Evolutionary conservation across 352 stramenopile species (phyloP).

Genomic region (Pythium rishiriense): DNA sequence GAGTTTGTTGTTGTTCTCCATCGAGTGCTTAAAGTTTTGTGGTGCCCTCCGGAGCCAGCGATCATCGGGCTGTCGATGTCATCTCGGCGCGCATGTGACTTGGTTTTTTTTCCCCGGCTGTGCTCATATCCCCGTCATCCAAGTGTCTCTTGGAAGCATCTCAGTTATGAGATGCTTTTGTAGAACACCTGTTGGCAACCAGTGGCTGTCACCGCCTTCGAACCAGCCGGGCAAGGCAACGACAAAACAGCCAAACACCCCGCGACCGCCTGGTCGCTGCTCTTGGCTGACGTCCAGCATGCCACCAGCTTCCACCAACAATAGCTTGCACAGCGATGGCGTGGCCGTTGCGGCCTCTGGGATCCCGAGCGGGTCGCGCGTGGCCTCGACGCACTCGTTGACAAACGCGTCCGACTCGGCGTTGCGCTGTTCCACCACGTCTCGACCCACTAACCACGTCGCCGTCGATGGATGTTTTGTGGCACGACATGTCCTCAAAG

Average conservation of each 20-base stretch:
- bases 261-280: too few relatives aligned
- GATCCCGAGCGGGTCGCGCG: not conserved
- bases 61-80: too few relatives aligned
- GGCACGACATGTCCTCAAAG: constrained; percentile 33
- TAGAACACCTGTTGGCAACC: too few relatives aligned
- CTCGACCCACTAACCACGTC: not conserved
- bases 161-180: too few relatives aligned
- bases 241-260: not conserved
- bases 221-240: not conserved
- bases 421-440: not conserved
- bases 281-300: too few relatives aligned
- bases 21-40: too few relatives aligned
- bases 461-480: constrained; percentile 5
- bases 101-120: too few relatives aligned
- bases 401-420: not conserved
- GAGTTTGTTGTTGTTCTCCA: too few relatives aligned
- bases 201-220: not conserved
- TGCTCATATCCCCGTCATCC: too few relatives aligned
- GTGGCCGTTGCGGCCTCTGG: not conserved
- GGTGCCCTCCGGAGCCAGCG: too few relatives aligned
- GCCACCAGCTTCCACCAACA: not conserved
- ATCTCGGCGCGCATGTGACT: too few relatives aligned
- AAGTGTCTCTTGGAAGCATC: too few relatives aligned
- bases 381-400: not conserved
- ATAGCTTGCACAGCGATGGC: not conserved